Evolutionary conservation across 805 yeast genomes (phyloP), one percentile per base, ranked within the genome.

Genomic region (Myxozyma neglecta): DNA sequence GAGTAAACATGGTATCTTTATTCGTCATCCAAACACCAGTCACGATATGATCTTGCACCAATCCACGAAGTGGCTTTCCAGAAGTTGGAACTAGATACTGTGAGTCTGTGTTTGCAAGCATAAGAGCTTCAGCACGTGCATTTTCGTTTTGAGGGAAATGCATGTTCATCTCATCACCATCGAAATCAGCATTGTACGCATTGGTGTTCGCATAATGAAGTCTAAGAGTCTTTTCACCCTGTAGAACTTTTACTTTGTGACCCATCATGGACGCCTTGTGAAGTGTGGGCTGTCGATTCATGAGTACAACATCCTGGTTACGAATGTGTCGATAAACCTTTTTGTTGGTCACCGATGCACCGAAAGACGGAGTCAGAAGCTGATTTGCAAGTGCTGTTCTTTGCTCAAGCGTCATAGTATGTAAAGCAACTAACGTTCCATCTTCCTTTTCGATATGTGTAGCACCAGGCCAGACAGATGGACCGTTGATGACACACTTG

Each of bases 241-340:
- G 99, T 69, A 94, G 81, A 37, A 94, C 99, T 71, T 97, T 85
- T 48, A 94, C 99, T 73, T 87, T 89, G 77, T 94, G 99, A 69
- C 99, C 99, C 99, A 94, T 94, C 97, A 94, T 94, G 35, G 99
- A 96, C 51, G 99, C 99, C 79, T 94, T 94, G 80, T 94, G 99
- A 74, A 94, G 82, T 14, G 99, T 93, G 52, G 99, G 99, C 80
- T 94, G 99, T 80, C 99, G 92, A 79, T 94, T 94, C 98, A 96
- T 94, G 45, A 96, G 76, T 53, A 96, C 98, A 63, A 94, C 92
- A 76, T 96, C 99, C 67, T 90, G 87, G 78, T 96, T 93, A 66
- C 88, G 87, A 73, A 94, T 90, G 74, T 94, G 99, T 73, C 99
- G 86, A 76, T 81, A 88, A 45, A 94, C 99, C 77, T 94, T 94